Evolutionary conservation across 179 eudicot genomes (phyloP).

Genomic region (Heliamphora ciliata): DNA sequence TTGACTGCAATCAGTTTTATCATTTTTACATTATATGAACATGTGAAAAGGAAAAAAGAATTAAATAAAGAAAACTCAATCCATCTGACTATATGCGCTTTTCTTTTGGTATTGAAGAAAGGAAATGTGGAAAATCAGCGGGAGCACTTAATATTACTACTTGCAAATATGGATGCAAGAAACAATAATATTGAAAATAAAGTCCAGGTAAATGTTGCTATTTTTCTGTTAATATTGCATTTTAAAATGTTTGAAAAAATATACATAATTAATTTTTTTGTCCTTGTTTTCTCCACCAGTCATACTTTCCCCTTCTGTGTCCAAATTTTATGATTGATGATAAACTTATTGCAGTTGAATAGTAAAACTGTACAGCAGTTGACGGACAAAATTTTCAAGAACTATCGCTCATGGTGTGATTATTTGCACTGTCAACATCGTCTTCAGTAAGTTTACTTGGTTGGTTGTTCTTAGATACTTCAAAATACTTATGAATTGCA

Average conservation of each 20-base stretch:
- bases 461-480: background rate
- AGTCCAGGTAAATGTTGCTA: conserved; percentile 42
- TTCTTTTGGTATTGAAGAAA: conserved; percentile 43
- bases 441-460: conserved; percentile 50
- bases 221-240: background rate
- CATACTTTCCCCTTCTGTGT: background rate
- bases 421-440: conserved; percentile 64
- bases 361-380: conserved; percentile 45
- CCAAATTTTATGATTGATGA: conserved; percentile 4
- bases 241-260: background rate
- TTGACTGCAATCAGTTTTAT: background rate
- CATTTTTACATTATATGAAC: background rate
- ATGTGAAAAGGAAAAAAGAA: background rate
- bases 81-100: conserved; percentile 11
- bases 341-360: conserved; percentile 54
- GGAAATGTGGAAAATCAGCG: conserved; percentile 98
- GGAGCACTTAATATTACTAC: conserved; percentile 89
- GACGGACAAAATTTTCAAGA: conserved; percentile 65
- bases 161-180: conserved; percentile 89
- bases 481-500: background rate
- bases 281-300: background rate
- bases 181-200: conserved; percentile 37
- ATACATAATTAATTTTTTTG: background rate
- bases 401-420: conserved; percentile 77
- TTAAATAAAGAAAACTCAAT: background rate